These are phyloP conservation scores for Jamesozyma lodderae DNA, from an alignment of 805 yeast genomes.

Conservation along the genomic window DNA sequence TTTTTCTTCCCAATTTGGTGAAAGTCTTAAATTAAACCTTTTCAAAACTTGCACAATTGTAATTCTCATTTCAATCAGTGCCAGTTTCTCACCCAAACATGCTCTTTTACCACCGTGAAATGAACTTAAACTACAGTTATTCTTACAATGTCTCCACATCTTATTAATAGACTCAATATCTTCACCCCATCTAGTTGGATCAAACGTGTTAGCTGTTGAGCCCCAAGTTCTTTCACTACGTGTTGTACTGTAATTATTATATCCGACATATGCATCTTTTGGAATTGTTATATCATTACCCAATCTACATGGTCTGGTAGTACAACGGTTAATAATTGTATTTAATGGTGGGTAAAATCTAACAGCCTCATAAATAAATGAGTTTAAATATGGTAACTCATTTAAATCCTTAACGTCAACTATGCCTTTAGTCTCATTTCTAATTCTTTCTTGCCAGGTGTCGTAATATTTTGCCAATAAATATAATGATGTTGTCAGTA, in stretches of 20 bases:
- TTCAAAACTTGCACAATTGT: constrained; percentile 33
- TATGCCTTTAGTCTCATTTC: constrained; percentile 35
- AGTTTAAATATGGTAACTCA: constrained; percentile 47
- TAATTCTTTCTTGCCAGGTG: constrained; percentile 38
- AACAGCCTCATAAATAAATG: constrained; percentile 51
- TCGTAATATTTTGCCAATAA: constrained; percentile 36
- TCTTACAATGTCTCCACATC: constrained; percentile 37
- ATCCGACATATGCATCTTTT: constrained; percentile 44
- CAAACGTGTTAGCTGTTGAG: constrained; percentile 34
- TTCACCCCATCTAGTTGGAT: constrained; percentile 46
- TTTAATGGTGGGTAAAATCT: constrained; percentile 50
- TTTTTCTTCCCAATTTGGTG: constrained; percentile 39
- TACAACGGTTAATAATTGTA: constrained; percentile 43
- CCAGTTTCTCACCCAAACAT: constrained; percentile 52
- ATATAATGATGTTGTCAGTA: constrained; percentile 40
- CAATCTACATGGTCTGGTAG: constrained; percentile 32
- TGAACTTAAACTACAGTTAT: constrained; percentile 39
- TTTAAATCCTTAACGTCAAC: constrained; percentile 37
- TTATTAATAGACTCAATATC: constrained; percentile 31
- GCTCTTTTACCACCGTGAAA: constrained; percentile 56
- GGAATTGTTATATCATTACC: constrained; percentile 40
- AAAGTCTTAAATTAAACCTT: constrained; percentile 31
- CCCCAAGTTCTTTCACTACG: constrained; percentile 41
- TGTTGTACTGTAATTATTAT: constrained; percentile 45
- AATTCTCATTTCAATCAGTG: constrained; percentile 38